Base-by-base conservation (phyloP, 1,284 basidiomycete species). In the Fistulinella staudtii region DNA sequence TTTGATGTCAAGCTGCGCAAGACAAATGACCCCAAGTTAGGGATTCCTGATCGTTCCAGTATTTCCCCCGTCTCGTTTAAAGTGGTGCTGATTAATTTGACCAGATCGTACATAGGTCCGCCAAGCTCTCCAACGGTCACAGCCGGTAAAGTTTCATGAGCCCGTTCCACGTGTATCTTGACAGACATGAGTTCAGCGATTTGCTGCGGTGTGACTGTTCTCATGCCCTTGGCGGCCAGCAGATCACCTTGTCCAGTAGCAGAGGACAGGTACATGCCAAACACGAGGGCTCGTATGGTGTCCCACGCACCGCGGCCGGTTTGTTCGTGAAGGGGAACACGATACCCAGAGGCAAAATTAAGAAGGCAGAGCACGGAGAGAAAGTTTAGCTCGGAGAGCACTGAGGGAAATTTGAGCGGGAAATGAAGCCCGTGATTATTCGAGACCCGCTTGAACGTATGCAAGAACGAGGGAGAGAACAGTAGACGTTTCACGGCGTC, bases 281-380 rank as follows among this genome's bases (percentile, higher is more conserved):
- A 79, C 22, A 79, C 71, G 39, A 93, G 74, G 3, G 80, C 81
- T 39, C 84, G 76, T 54, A 92, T 84, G 46, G 77, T 80, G 63
- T 91, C 85, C 75, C 82, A 90, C 51, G 88, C 86, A 20, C 89
- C 89, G 28, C 85, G 77, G 13, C 80, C 77, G 8, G 82, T 81
- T 43, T 79, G 76, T 22, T 67, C 63, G 60, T 89, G 87, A 29
- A 93, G 72, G 2, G 82, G 77, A 6, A 74, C 68, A 22, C 87
- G 80, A 61, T 87, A 92, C 24, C 86, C 86, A 1, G 85, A 88
- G 8, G 76, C 85, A 60, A 91, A 88, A 61, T 91, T 91, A 25
- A 93, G 73, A 8, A 92, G 71, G 2, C 82, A 80, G 29, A 92
- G 74, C 5, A 86, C 64, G 25, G 81, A 79, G 25, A 89, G 66